Base-by-base conservation (phyloP, 768 basidiomycete genomes). In the Boletus vermiculosoides region DNA sequence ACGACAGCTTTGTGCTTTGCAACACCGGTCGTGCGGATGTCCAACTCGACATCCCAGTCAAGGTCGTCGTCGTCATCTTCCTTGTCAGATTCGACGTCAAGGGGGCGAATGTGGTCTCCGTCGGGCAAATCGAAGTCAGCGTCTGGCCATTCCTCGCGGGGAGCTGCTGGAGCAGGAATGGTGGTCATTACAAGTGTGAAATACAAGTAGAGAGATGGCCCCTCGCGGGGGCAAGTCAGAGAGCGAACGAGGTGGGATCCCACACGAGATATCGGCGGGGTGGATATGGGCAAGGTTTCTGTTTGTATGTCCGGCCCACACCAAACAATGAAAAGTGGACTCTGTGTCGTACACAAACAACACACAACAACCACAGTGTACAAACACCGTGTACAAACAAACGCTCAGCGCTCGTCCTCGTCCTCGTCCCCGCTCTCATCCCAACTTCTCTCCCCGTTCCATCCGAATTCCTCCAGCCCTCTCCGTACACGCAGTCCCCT, bases 41-140 rank as follows among this genome's bases (percentile, higher is more conserved):
- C 80, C 82, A 92, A 84, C 63, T 91, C 87, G 23, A 81, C 61
- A 65, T 93, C 92, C 92, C 91, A 92, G 68, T 92, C 90, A 68
- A 88, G 83, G 59, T 83, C 81, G 45, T 81, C 83, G 50, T 83
- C 79, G 56, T 85, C 25, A 25, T 25, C 84, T 71, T 85, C 84
- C 73, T 80, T 87, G 77, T 88, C 86, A 22, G 80, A 80, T 60
- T 82, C 81, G 18, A 74, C 72, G 61, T 78, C 81, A 25, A 79
- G 79, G 37, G 86, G 72, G 63, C 86, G 83, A 50, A 90, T 80
- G 48, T 83, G 77, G 47, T 82, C 82, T 42, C 83, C 90, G 47
- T 93, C 91, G 53, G 88, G 86, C 22, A 93, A 76, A 69, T 92
- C 91, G 68, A 93, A 92, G 74, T 93, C 91, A 59, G 88, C 87